Evolutionary conservation across 176 grass and related monocot genomes (phyloP), one percentile per base, ranked within the genome.

Genomic region (Zea luxurians): DNA sequence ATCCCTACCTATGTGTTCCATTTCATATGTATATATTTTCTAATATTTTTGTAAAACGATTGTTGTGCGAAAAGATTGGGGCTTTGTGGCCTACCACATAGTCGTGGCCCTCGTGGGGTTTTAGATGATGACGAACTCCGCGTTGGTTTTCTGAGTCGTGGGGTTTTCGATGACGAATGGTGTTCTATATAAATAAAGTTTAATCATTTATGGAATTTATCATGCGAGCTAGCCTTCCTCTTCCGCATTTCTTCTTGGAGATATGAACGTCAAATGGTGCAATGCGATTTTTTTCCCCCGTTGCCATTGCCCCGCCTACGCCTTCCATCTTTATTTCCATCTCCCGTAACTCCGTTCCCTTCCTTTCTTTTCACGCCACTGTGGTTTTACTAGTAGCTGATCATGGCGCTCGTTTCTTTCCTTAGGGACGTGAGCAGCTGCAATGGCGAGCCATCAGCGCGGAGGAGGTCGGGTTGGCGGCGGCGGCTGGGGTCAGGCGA

Each of bases 401-500:
- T 17, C 16, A 69, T 5, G 2, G 8, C 37, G 17, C 15, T 64
- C 12, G 0, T 17, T 16, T 2, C 13, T 58, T 41, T 12, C 17
- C 1, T 48, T 48, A 66, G 63, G 10, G 7, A 0, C 5, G 21
- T 48, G 54, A 61, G 43, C 4, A 15, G 44, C 8, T 48, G 4
- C 35, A 44, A 81, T 81, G 79, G 55, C 68, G 58, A 63, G 57
- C 17, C 57, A 81, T 13, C 78, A 71, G 3, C 67, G 54, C 2
- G 67, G 79, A 6, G 79, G 78, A 17, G 48, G 75, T 4, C n/a
- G 72, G 5, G 37, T 1, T 6, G 53, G 64, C 7, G 49, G 64
- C 11, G 76, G 65, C 21, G 78, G 65, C 13, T 4, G 65, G 20
- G 47, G 48, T 8, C 49, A 58, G 12, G 17, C 11, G 36, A 58